These are phyloP conservation scores for Podospora appendiculata DNA, from an alignment of 495 filamentous ascomycete species.

Conservation along the genomic window DNA sequence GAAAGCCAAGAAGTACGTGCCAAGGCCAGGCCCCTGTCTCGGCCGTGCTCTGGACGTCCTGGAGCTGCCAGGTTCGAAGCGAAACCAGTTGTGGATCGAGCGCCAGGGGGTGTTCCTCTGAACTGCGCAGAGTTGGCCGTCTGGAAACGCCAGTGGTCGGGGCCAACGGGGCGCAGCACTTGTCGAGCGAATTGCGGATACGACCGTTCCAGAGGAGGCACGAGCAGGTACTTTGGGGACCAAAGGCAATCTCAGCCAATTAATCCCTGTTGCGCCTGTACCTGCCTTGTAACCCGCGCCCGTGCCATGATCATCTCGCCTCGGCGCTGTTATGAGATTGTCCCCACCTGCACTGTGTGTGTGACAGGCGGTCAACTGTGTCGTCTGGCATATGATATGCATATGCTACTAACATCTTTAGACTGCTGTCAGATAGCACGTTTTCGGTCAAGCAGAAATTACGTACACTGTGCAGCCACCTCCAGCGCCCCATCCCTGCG, in stretches of 20 bases:
- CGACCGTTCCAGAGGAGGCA: not conserved
- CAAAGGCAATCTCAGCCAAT: not conserved
- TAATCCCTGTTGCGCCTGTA: not conserved
- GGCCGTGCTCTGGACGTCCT: not conserved
- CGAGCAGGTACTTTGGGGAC: not conserved
- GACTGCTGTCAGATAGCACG: no score
- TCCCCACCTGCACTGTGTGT: not conserved
- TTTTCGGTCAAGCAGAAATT: no score
- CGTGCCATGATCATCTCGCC: slow-evolving; percentile 1
- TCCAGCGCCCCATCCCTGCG: no score
- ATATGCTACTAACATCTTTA: no score
- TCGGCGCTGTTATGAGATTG: not conserved
- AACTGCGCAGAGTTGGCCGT: not conserved
- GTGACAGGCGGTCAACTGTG: no score
- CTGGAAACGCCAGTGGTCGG: not conserved
- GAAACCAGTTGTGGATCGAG: not conserved
- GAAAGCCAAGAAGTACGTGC: not conserved
- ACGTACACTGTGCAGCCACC: no score
- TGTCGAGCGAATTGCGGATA: not conserved
- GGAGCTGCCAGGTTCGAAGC: not conserved
- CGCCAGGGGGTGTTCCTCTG: not conserved
- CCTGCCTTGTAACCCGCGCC: not conserved
- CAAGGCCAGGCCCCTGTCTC: not conserved
- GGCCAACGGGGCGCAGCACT: not conserved
- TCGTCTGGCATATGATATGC: no score